Base-by-base conservation (phyloP, 805 yeast genomes). In the Schwanniomyces yamadae region DNA sequence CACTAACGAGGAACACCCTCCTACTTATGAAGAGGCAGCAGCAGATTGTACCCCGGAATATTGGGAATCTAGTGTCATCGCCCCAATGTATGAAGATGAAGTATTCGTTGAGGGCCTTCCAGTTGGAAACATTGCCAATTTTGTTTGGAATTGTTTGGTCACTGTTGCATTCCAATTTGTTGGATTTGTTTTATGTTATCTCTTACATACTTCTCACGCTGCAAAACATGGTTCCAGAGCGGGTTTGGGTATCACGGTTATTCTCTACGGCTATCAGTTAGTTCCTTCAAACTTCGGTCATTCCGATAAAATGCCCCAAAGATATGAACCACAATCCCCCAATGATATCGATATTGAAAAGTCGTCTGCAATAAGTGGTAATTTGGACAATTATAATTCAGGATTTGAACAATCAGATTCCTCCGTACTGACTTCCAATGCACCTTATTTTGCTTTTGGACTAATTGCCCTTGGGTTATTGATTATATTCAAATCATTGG, bases 151-250 rank as follows among this genome's bases (percentile, higher is more conserved):
- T 61, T 71, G 80, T 47, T 72, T 88, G 47, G 95, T 93, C 2
- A 80, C 95, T 16, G 74, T 87, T n/a, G 83, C 95, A 26, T 93
- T 93, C 69, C 96, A 91, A 61, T 86, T 85, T 57, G 83, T 91
- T 21, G 99, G 99, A 3, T 93, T 93, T 61, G 70, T 93, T 27
- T 71, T 91, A 37, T 90, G 98, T 6, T 93, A 90, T 55, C 66
- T 91, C 29, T 69, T 93, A 36, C 98, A 93, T 61, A 91, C 98
- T 1, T 86, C 97, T 2, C 99, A 93, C 57, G 97, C 98, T 4
- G 95, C 97, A 4, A 88, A 87, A 55, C 90, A 90, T 52, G 99
- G 99, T 3, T 83, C 97, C 1, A 71, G 95, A 42, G 84, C 91
- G 13, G 99, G 99, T 0, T 64, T 93, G 39, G 98, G 98, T 2